Conservation (phyloP, 2,329 filamentous ascomycete genomes). For the Calycina herbarum region DNA sequence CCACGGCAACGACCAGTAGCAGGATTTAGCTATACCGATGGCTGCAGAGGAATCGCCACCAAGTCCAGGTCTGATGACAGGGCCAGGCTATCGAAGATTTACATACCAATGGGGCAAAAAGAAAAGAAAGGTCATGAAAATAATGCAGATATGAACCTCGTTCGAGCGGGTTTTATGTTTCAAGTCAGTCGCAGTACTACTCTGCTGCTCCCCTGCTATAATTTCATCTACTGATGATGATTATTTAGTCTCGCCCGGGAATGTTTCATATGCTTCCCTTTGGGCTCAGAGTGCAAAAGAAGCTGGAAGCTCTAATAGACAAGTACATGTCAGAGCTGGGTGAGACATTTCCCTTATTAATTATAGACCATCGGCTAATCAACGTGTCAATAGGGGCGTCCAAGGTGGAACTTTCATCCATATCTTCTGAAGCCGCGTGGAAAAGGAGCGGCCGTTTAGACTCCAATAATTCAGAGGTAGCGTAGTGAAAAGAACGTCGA, state of each 20-base stretch:
- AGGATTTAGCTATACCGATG: too few species aligned
- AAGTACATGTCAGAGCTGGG: conserved; percentile 81
- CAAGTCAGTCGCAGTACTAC: conserved; percentile 52
- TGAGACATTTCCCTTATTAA: conserved; percentile 39
- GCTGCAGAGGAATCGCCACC: not conserved
- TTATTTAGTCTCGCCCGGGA: conserved; percentile 71
- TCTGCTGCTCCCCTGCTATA: not conserved
- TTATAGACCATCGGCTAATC: conserved; percentile 4
- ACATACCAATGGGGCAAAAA: too few species aligned
- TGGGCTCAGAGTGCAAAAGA: conserved; percentile 82
- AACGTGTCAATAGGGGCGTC: conserved; percentile 60
- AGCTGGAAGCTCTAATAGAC: conserved; percentile 82
- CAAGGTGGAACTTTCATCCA: conserved; percentile 77
- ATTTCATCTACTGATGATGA: not conserved
- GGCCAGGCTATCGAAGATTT: conserved; percentile 22
- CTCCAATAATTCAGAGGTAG: conserved; percentile 69
- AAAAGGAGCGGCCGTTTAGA: conserved; percentile 77
- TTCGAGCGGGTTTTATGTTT: conserved; percentile 71
- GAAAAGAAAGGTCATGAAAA: too few species aligned
- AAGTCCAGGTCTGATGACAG: conserved; percentile 52
- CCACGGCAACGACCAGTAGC: too few species aligned
- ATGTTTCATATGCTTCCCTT: conserved; percentile 91
- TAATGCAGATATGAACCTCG: conserved; percentile 40
- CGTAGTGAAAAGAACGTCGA: conserved; percentile 12
- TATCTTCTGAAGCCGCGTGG: conserved; percentile 87